Base-by-base conservation (phyloP, 495 filamentous ascomycete genomes). In the Hyaloscypha hepaticicola region DNA sequence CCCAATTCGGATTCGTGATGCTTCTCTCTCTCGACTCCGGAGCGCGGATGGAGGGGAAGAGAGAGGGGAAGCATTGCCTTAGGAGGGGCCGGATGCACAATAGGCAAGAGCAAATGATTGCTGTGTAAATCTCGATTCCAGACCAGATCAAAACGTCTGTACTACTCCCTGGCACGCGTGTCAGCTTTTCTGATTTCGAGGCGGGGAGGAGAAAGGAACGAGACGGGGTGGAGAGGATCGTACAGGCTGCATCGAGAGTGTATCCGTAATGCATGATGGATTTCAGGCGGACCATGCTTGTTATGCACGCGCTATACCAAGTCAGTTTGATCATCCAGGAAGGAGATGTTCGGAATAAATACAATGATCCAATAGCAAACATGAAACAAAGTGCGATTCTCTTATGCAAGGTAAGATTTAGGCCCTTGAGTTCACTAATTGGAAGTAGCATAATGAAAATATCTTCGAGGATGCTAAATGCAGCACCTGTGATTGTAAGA, bases 111-210 rank as follows among this genome's bases (percentile, higher is more conserved):
- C 79, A 82, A 22, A 80, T 72, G 25, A 83, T 74, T 41, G 78
- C 79, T 1, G 77, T 72, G 67, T 79, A 78, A 71, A 73, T 76
- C 73, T 84, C 82, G 53, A 80, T 67, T 12, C 75, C 70, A 60
- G 72, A 76, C 80, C 80, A 84, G 67, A 78, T 76, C 26, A 79
- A 74, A 27, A 78, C 76, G n/a, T 70, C 72, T 1, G 75, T 73
- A 57, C 72, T 70, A 58, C 79, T 75, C 74, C 73, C 76, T 69
- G 56, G 67, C 16, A 45, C 16, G 12, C 14, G 0, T 9, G 6
- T 45, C 6, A 45, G 38, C 31, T n/a, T n/a, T n/a, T n/a, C 2
- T 55, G 9, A 41, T 1, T 16, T 2, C 16, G 19, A 21, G 14
- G 22, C 55, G 25, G 21, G n/a, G 28, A 27, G 31, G 28, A 19